Evolutionary conservation across 1,284 basidiomycete species (phyloP).

Genomic region (Tremellales sp.): DNA sequence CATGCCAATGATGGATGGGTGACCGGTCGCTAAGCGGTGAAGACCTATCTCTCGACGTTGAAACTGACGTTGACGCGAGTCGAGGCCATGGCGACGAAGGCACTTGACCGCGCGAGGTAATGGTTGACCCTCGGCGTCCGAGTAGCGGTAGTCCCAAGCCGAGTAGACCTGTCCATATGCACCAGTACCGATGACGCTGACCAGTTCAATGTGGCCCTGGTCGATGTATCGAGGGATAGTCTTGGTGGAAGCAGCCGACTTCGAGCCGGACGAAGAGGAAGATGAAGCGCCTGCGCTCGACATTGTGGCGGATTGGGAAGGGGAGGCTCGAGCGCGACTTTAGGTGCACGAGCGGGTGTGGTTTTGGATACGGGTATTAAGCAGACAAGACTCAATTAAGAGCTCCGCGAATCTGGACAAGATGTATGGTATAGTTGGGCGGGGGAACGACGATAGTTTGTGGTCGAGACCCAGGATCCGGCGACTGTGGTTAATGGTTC

Average conservation of each 20-base stretch:
- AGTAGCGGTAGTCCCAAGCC: slow-evolving; percentile 60
- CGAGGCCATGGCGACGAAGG: slow-evolving; percentile 55
- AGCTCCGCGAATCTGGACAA: too few species aligned
- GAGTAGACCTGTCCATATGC: slow-evolving; percentile 96
- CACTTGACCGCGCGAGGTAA: slow-evolving; percentile 82
- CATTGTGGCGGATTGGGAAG: too few species aligned
- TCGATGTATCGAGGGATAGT: slow-evolving; percentile 59
- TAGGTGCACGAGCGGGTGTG: too few species aligned
- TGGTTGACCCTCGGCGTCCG: slow-evolving; percentile 43
- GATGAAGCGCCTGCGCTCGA: background rate
- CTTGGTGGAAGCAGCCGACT: too few species aligned
- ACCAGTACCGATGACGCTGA: slow-evolving; percentile 85
- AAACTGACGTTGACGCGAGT: slow-evolving; percentile 71
- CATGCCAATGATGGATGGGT: slow-evolving; percentile 80
- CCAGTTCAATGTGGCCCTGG: slow-evolving; percentile 75
- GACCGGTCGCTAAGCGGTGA: slow-evolving; percentile 60
- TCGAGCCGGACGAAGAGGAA: slow-evolving; percentile 6
- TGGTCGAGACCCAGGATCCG: too few species aligned
- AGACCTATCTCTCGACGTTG: slow-evolving; percentile 68
- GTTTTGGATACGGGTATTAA: too few species aligned
- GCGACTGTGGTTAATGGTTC: too few species aligned
- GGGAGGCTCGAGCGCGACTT: too few species aligned
- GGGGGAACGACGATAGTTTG: too few species aligned
- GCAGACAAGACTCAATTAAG: too few species aligned
- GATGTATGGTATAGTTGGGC: too few species aligned